phyloP scores from a whole-genome alignment of 371 early-diverging fungal species.

The Nosema muscidifuracis region DNA sequence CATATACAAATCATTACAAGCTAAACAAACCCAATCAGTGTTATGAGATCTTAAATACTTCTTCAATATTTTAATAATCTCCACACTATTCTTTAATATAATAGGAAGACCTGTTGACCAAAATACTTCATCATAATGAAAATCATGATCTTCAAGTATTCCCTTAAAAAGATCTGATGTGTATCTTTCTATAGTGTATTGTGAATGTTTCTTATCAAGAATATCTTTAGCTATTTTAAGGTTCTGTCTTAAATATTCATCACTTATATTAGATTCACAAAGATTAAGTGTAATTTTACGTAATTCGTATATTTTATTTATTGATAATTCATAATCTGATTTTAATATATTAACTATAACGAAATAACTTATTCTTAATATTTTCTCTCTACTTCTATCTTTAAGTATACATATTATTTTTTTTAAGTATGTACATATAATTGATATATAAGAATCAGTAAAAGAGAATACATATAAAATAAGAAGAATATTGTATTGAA shows the following conservation, averaged over 20 bases:
- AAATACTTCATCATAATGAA: slow-evolving; percentile 56
- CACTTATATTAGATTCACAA: slow-evolving; percentile 10
- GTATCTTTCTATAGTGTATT: slow-evolving; percentile 34
- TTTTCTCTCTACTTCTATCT: slow-evolving; percentile 37
- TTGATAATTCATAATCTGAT: slow-evolving; percentile 7
- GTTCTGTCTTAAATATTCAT: slow-evolving; percentile 9
- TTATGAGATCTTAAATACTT: slow-evolving; percentile 57
- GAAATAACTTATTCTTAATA: slow-evolving; percentile 33
- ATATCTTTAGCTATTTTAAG: slow-evolving; percentile 9
- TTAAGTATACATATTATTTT: slow-evolving; percentile 18
- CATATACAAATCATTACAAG: slow-evolving; percentile 60
- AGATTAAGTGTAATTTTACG: slow-evolving; percentile 3
- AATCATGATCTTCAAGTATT: slow-evolving; percentile 51
- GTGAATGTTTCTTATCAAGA: background rate
- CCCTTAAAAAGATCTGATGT: slow-evolving; percentile 57
- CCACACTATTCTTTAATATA: slow-evolving; percentile 45
- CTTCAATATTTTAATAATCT: slow-evolving; percentile 58
- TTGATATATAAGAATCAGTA: slow-evolving; percentile 7
- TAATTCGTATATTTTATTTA: slow-evolving; percentile 14
- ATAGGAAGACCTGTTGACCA: slow-evolving; percentile 48
- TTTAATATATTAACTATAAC: slow-evolving; percentile 30
- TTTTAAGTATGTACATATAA: slow-evolving; percentile 1
- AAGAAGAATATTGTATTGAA: slow-evolving; percentile 53
- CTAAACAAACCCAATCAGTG: slow-evolving; percentile 49
- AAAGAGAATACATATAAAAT: slow-evolving; percentile 55